Evolutionary conservation across 2,329 filamentous ascomycete genomes (phyloP).

Genomic region (Penicillium vulpinum): DNA sequence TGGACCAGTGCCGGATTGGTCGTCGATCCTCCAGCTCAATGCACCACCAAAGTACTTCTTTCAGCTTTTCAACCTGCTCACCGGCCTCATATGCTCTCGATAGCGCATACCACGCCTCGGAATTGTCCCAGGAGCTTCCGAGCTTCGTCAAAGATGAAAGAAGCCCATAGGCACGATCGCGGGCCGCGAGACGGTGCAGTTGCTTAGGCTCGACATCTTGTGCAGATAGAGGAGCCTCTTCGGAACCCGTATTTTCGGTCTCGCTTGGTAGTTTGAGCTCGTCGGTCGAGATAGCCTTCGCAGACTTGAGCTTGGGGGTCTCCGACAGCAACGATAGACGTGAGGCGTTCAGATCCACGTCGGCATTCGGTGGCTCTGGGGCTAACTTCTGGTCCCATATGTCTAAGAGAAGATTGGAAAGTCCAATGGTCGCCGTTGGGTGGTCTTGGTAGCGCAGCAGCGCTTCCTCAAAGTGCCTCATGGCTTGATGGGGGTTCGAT

Average conservation of each 20-base stretch:
- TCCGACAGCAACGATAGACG: constrained; percentile 27
- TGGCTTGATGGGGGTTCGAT: constrained; percentile 65
- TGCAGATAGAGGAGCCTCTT: constrained; percentile 14
- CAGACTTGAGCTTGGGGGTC: constrained; percentile 22
- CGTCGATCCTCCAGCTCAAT: constrained; percentile 87
- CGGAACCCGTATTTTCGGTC: constrained; percentile 1
- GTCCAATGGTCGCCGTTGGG: constrained; percentile 72
- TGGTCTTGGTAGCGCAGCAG: constrained; percentile 79
- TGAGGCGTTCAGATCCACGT: constrained; percentile 29
- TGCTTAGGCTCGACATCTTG: constrained; percentile 61
- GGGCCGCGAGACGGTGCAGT: constrained; percentile 80
- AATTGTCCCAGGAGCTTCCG: constrained; percentile 83
- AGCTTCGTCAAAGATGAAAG: constrained; percentile 81
- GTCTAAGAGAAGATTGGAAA: constrained; percentile 84
- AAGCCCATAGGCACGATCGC: constrained; percentile 84
- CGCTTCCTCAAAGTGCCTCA: constrained; percentile 77
- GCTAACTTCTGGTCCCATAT: constrained; percentile 64
- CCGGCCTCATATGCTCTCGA: constrained; percentile 85
- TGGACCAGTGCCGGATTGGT: constrained; percentile 76
- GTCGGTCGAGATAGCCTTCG: constrained; percentile 23
- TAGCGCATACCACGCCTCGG: constrained; percentile 90
- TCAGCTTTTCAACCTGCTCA: constrained; percentile 81
- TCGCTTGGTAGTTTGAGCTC: constrained; percentile 17
- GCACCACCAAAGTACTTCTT: constrained; percentile 95
- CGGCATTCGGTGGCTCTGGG: constrained; percentile 33